These are phyloP conservation scores for Canariomyces notabilis DNA, from an alignment of 2,329 filamentous ascomycete species.

Conservation along the genomic window DNA sequence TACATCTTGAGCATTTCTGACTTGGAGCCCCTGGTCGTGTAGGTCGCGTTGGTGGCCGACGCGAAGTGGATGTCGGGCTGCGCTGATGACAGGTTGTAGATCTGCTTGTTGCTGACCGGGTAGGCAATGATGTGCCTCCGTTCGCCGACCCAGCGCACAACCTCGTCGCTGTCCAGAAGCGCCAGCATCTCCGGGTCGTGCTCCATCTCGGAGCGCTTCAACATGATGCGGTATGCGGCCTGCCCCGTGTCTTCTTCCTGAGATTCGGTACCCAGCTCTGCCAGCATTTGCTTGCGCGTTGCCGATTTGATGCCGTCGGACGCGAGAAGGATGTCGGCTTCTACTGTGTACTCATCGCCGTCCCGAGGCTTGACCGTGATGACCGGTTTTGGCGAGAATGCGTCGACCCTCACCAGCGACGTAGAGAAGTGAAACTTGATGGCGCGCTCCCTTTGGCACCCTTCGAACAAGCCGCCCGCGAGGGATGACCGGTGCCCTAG, in stretches of 20 bases:
- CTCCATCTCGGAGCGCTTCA: conserved; percentile 61
- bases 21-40: conserved; percentile 60
- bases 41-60: conserved; percentile 51
- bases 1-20: conserved; percentile 57
- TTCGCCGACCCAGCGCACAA: conserved; percentile 71
- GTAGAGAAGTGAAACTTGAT: conserved; percentile 67
- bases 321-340: conserved; percentile 49
- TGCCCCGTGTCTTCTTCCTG: conserved; percentile 65
- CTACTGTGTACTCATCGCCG: conserved; percentile 48
- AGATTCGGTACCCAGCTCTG: conserved; percentile 44
- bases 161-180: conserved; percentile 62
- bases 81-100: conserved; percentile 60
- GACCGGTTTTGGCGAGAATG: conserved; percentile 53
- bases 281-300: conserved; percentile 49
- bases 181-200: conserved; percentile 61
- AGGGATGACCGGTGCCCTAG: conserved; percentile 72
- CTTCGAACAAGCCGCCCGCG: conserved; percentile 63
- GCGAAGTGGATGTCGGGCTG: conserved; percentile 60
- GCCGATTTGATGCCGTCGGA: conserved; percentile 53
- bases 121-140: conserved; percentile 75
- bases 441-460: conserved; percentile 55
- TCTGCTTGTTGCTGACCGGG: conserved; percentile 60
- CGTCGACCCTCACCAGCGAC: conserved; percentile 49
- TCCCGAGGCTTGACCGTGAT: conserved; percentile 57
- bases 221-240: conserved; percentile 75